Evolutionary conservation across 2,329 filamentous ascomycete species (phyloP), one percentile per base, ranked within the genome.

Genomic region (Stemphylium vesicarium): DNA sequence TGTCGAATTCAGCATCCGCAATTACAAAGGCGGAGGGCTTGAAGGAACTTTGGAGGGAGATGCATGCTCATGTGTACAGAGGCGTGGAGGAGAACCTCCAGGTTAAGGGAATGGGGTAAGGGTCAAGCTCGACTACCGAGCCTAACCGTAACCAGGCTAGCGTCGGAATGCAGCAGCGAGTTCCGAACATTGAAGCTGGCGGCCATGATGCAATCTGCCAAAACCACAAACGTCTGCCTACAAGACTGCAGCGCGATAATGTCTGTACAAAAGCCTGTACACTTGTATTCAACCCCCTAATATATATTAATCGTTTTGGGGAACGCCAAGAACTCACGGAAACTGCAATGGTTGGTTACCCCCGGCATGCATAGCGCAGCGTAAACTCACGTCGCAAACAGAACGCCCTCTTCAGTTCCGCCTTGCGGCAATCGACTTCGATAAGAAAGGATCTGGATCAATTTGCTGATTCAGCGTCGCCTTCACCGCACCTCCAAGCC

Each of bases 391-490:
- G 8, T 50, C 11, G 24, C 47, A 45, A 44, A 50, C 52, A 92
- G 91, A 94, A 93, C 70, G 88, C 90, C 39, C 83, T 92, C 45
- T 96, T 94, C 81, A 96, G 96, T 75, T 89, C 90, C 53, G 90
- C 91, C 48, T 81, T 95, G 49, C 91, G 92, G 78, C 91, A 96
- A 79, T 92, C 88, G 64, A 91, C 90, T 65, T 85, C 89, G 39
- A 86, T 96, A 64, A 88, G 89, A 67, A 85, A 84, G 71, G 90
- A 95, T 70, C 85, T 96, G 59, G 86, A 90, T 66, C 81, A 83
- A 41, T 88, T 93, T 68, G 82, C 88, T 53, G 81, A 86, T 56
- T 80, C 82, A 8, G 75, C 80, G 24, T 82, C 84, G 46, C 81
- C 82, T 43, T 87, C 86, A 36, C 81, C 84, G 41, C 85, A 85